Evolutionary conservation across 192 early-diverging fungal species (phyloP).

Genomic region (Coemansia sp.): DNA sequence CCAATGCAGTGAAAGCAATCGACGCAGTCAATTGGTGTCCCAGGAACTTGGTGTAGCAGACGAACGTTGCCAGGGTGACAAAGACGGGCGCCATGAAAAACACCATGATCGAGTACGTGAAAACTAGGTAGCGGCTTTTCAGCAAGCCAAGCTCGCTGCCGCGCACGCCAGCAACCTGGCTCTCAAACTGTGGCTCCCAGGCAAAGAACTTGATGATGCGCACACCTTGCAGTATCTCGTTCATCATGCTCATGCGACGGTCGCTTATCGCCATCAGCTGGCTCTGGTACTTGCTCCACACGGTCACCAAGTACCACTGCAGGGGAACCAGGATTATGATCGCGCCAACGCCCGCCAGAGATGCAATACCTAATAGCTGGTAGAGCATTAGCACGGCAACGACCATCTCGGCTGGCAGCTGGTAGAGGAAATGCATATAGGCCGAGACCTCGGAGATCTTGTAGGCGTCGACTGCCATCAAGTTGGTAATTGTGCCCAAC

Average conservation of each 20-base stretch:
- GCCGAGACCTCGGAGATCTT: slow-evolving; percentile 62
- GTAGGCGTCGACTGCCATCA: slow-evolving; percentile 67
- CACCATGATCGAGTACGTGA: slow-evolving; percentile 69
- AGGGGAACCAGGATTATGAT: slow-evolving; percentile 83
- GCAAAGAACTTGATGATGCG: slow-evolving; percentile 97
- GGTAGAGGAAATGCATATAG: slow-evolving; percentile 74
- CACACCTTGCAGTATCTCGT: slow-evolving; percentile 88
- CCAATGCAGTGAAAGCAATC: slow-evolving; percentile 82
- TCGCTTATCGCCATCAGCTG: slow-evolving; percentile 88
- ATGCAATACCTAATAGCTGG: slow-evolving; percentile 73
- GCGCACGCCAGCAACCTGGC: slow-evolving; percentile 58
- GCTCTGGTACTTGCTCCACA: slow-evolving; percentile 69
- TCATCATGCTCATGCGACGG: slow-evolving; percentile 65
- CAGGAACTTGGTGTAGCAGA: slow-evolving; percentile 64
- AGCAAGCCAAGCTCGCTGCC: slow-evolving; percentile 79
- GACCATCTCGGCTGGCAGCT: slow-evolving; percentile 73
- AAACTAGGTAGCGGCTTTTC: slow-evolving; percentile 68
- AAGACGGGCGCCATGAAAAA: slow-evolving; percentile 86
- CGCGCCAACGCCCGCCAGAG: slow-evolving; percentile 80
- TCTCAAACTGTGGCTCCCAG: slow-evolving; percentile 81
- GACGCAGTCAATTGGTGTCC: slow-evolving; percentile 59
- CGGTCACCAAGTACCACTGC: slow-evolving; percentile 64
- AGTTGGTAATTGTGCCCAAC: slow-evolving; percentile 70
- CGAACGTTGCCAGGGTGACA: slow-evolving; percentile 82
- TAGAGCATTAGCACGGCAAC: slow-evolving; percentile 77